Evolutionary conservation across 768 basidiomycete genomes (phyloP), one percentile per base, ranked within the genome.

Genomic region (Phaffia tasmanica): DNA sequence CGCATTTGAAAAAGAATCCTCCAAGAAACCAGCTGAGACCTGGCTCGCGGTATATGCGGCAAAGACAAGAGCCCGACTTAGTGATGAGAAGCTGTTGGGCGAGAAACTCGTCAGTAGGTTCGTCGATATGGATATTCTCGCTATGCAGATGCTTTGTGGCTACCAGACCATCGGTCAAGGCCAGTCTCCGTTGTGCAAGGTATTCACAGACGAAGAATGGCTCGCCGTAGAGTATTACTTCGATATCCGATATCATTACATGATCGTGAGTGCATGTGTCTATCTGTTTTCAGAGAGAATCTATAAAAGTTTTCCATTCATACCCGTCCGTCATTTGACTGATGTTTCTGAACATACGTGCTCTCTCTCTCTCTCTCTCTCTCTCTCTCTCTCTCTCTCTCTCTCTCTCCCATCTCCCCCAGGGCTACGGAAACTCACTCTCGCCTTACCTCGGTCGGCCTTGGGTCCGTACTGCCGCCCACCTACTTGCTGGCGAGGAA

Each of bases 181-280:
- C 11, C 23, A 62, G 3, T 75, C 74, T 2, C 69, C 70, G 16
- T 77, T 77, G 71, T 78, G 77, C 69, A 63, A 71, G 32, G 65
- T 77, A 3, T 78, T 78, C 70, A 77, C 76, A 56, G 75, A 76
- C 57, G 72, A 74, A 0, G 76, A 78, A 70, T 75, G 75, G 72
- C 66, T 68, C 47, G 75, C 76, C 58, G 71, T 73, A 49, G 77
- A 78, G 68, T 78, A 76, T 70, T 74, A 75, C 69, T 72, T 73
- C 57, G 59, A 69, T 65, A 51, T 63, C 50, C 70, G 76, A 60
- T 78, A 73, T 69, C 75, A 76, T 70, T 72, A 76, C 65, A 74
- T 75, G 70, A 8, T 27, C 35, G 46, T 46, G 16, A 25, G 42
- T n/a, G 4, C n/a, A 23, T n/a, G 35, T 25, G 42, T 9, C 21